phyloP scores from a whole-genome alignment of 345 rosid species.

The Salix suchowensis region DNA sequence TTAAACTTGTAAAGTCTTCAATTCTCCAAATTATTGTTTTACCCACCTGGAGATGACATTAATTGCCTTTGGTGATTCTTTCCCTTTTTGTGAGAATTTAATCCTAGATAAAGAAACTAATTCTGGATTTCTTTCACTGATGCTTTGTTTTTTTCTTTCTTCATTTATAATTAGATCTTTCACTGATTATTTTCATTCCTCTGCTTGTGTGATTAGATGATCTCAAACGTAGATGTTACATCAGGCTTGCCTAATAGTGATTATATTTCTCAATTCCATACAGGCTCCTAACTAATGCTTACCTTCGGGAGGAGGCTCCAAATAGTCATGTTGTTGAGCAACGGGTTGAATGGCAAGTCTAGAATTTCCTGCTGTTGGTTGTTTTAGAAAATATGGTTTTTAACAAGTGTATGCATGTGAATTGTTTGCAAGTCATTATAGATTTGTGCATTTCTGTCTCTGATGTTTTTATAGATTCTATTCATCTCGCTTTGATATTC shows the following conservation, averaged over 20 bases:
- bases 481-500: background rate
- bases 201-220: background rate
- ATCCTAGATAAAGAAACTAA: background rate
- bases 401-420: background rate
- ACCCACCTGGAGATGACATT: background rate
- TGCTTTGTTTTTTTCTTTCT: background rate
- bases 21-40: background rate
- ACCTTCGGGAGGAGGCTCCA: slow-evolving; percentile 95
- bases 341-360: slow-evolving; percentile 92
- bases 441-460: background rate
- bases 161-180: background rate
- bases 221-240: background rate
- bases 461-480: background rate
- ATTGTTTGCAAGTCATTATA: background rate
- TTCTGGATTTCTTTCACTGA: background rate
- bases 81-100: background rate
- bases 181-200: background rate
- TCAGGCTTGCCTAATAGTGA: background rate
- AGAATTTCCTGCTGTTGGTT: slow-evolving; percentile 13
- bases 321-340: slow-evolving; percentile 98
- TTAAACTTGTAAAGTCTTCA: background rate
- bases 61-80: background rate
- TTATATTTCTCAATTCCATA: slow-evolving; percentile 12
- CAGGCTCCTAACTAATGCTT: slow-evolving; percentile 92
- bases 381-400: background rate